Conservation (phyloP, 805 yeast genomes). For the Spathaspora hagerdaliae region DNA sequence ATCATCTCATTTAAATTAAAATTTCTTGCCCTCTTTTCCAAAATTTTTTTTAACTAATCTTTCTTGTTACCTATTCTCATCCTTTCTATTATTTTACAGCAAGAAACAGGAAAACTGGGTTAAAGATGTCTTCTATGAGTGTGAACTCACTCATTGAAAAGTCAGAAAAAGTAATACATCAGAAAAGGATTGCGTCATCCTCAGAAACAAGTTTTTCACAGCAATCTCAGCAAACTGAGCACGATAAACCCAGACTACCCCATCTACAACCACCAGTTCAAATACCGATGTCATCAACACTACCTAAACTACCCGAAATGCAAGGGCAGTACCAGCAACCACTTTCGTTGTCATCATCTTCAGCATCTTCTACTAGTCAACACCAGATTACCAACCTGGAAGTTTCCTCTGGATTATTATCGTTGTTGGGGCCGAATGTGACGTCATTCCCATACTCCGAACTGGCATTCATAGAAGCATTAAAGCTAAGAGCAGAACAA, state of each 20-base stretch:
- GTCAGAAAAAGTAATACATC: no score
- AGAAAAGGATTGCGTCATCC: background rate
- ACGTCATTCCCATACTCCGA: slow-evolving; percentile 55
- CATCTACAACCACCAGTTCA: background rate
- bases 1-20: no score
- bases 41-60: background rate
- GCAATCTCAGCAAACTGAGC: background rate
- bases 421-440: slow-evolving; percentile 51
- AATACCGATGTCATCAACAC: background rate
- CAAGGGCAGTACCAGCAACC: slow-evolving; percentile 1
- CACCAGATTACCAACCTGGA: background rate
- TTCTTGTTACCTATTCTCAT: background rate
- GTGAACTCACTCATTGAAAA: slow-evolving; percentile 37
- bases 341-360: background rate
- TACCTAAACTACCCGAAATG: background rate
- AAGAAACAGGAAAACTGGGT: background rate
- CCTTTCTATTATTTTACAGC: background rate
- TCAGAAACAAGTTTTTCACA: background rate
- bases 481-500: slow-evolving; percentile 62
- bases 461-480: slow-evolving; percentile 52
- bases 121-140: slow-evolving; percentile 28
- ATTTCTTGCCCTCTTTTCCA: background rate
- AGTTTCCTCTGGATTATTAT: slow-evolving; percentile 16
- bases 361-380: background rate
- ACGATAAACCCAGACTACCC: background rate